phyloP scores from a whole-genome alignment of 2,329 filamentous ascomycete species.

The Colletotrichum sp. region DNA sequence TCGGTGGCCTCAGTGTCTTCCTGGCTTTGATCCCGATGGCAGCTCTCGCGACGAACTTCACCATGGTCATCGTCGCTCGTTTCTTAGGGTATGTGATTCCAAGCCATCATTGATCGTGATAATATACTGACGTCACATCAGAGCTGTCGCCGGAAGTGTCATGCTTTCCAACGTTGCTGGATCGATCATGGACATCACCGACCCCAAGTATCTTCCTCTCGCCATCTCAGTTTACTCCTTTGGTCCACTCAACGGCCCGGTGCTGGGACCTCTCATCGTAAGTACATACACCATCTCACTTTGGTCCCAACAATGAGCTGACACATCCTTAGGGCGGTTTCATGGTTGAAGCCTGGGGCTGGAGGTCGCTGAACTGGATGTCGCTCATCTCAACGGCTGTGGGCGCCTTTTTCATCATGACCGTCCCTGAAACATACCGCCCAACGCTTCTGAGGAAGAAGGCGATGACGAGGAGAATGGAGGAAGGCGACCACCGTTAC shows the following conservation, averaged over 20 bases:
- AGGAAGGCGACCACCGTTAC: slow-evolving; percentile 55
- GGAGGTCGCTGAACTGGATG: slow-evolving; percentile 69
- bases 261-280: slow-evolving; percentile 30
- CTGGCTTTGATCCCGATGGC: slow-evolving; percentile 56
- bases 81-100: slow-evolving; percentile 37
- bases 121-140: slow-evolving; percentile 32
- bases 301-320: neutral
- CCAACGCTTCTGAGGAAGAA: slow-evolving; percentile 57
- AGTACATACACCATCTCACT: neutral
- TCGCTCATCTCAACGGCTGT: slow-evolving; percentile 58
- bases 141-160: slow-evolving; percentile 65
- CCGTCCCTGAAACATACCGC: slow-evolving; percentile 60
- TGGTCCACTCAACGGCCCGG: slow-evolving; percentile 66
- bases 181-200: slow-evolving; percentile 65
- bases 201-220: slow-evolving; percentile 65
- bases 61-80: slow-evolving; percentile 58
- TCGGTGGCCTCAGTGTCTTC: slow-evolving; percentile 58
- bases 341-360: slow-evolving; percentile 61
- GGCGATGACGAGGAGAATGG: slow-evolving; percentile 49
- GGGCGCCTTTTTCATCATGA: slow-evolving; percentile 53
- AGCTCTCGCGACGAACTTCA: slow-evolving; percentile 50
- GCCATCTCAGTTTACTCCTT: slow-evolving; percentile 68
- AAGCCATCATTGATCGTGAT: too few species aligned
- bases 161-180: slow-evolving; percentile 69
- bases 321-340: slow-evolving; percentile 50